Evolutionary conservation across 129 eudicot species (phyloP).

Genomic region (Helichrysum umbraculigerum): DNA sequence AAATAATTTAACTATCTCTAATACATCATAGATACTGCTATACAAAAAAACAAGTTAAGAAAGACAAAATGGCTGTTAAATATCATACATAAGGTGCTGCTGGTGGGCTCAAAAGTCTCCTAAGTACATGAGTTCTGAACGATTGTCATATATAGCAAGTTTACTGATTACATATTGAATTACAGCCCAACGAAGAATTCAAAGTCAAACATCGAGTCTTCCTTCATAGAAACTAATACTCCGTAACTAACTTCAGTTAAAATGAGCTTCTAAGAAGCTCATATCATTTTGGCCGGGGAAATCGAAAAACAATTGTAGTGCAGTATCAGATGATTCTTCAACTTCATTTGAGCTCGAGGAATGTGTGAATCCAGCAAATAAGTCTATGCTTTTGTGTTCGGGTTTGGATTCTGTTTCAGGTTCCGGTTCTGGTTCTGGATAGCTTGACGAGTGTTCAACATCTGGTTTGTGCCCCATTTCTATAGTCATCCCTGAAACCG

Average conservation of each 20-base stretch:
- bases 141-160: conserved; percentile 7
- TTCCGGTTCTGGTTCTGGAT: conserved; percentile 22
- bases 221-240: conserved; percentile 8
- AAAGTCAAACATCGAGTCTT: conserved; percentile 26
- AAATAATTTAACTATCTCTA: not conserved
- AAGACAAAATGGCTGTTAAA: not conserved
- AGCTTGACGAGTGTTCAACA: conserved; percentile 27
- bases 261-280: conserved; percentile 78
- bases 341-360: conserved; percentile 57
- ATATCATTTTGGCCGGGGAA: conserved; percentile 74
- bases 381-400: conserved; percentile 6
- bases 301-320: conserved; percentile 76
- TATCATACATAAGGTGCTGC: not conserved
- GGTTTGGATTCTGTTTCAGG: conserved; percentile 7
- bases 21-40: not conserved
- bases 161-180: conserved; percentile 1
- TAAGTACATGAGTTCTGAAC: conserved; percentile 14
- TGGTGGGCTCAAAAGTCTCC: conserved; percentile 10
- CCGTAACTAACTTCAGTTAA: conserved; percentile 21
- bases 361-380: conserved; percentile 38
- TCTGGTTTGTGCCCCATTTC: conserved; percentile 43
- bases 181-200: conserved; percentile 24
- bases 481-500: conserved; percentile 56
- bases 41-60: not conserved
- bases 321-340: conserved; percentile 74